phyloP scores from a whole-genome alignment of 83 land plant genomes.

The Picea abies region DNA sequence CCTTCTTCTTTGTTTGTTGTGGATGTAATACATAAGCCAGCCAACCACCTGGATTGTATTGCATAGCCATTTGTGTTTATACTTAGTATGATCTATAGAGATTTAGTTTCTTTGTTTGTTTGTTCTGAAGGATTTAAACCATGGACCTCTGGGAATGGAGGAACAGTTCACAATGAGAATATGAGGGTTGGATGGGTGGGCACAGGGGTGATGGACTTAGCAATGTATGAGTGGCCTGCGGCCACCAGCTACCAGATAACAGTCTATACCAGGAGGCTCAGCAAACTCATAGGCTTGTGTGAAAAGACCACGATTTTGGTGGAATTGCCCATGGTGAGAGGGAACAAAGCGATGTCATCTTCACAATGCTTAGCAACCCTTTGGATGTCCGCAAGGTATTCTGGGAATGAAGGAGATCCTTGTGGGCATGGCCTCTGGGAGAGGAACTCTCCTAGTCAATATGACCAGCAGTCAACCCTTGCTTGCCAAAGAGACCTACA shows the following conservation, averaged over 20 bases:
- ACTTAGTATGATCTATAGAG: too few relatives aligned
- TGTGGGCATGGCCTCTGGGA: slow-evolving; percentile 33
- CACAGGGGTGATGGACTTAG: slow-evolving; percentile 81
- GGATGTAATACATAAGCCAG: too few relatives aligned
- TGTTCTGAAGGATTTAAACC: too few relatives aligned
- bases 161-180: slow-evolving; percentile 12
- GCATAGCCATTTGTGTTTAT: too few relatives aligned
- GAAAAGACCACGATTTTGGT: slow-evolving; percentile 45
- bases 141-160: neutral
- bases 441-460: slow-evolving; percentile 66
- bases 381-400: slow-evolving; percentile 77
- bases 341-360: slow-evolving; percentile 66
- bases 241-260: slow-evolving; percentile 45
- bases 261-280: slow-evolving; percentile 67
- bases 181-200: slow-evolving; percentile 84
- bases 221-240: slow-evolving; percentile 70
- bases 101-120: too few relatives aligned
- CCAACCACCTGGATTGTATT: too few relatives aligned
- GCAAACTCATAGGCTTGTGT: slow-evolving; percentile 59
- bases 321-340: slow-evolving; percentile 58
- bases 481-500: slow-evolving; percentile 47
- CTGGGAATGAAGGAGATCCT: slow-evolving; percentile 54
- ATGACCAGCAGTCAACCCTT: slow-evolving; percentile 56
- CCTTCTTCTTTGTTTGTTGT: too few relatives aligned
- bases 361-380: slow-evolving; percentile 81